Evolutionary conservation across 2,329 filamentous ascomycete genomes (phyloP), one percentile per base, ranked within the genome.

Genomic region (Colletotrichum viniferum): DNA sequence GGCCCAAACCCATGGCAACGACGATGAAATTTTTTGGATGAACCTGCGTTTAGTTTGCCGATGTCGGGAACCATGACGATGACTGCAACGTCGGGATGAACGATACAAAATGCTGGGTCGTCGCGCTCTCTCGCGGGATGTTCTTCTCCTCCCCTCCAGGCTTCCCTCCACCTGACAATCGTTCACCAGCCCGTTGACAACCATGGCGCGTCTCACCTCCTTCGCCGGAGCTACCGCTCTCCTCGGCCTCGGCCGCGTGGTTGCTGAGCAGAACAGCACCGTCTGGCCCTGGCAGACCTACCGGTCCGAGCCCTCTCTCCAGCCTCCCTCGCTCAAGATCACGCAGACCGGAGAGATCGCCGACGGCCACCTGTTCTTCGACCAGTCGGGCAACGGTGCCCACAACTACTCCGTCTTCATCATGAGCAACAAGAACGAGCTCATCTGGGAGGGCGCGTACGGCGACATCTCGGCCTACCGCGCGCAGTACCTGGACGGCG

Each of bases 401-500:
- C 71, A 73, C 56, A 69, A 73, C 65, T 73, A 73, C 56, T 73
- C 71, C 24, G 65, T 73, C 7, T 73, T 79, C 36, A 80, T 81
- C 14, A 81, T 82, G 78, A 76, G 74, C 13, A 77, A 77, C 13
- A 79, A 81, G 12, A 80, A 80, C 24, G 82, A 84, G 48, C 78
- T 84, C 28, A 69, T 84, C 6, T 84, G 56, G 71, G 71, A 69
- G 58, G 64, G 81, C 16, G 71, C 76, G 14, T 76, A 79, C 4
- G 79, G 79, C 12, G 76, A 80, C 2, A 77, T 77, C 13, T 77
- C 78, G 24, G 81, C 80, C 5, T 77, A 82, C 62, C 78, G 77
- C 0, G 79, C 81, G 1, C 83, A 84, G 66, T 78, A 56, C 0
- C 77, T 83, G 21, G 75, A 81, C n/a, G 81, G 81, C 13, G 78